Conservation (phyloP, 2,329 filamentous ascomycete genomes). For the Aquanectria penicillioides region DNA sequence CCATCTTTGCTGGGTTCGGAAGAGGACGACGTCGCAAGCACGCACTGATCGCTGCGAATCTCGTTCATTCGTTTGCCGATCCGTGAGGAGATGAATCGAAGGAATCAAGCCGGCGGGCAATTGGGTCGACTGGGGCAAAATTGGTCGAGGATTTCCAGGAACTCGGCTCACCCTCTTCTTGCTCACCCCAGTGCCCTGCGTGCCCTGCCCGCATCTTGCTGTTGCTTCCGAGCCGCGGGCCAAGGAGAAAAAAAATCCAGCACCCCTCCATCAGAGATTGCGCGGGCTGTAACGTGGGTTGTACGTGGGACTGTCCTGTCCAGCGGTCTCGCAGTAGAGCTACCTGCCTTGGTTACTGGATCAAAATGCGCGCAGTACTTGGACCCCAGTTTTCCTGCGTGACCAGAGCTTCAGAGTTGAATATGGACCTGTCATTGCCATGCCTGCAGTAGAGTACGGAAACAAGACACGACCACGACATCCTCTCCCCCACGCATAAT, state of each 20-base stretch:
- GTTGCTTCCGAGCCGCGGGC: constrained; percentile 1
- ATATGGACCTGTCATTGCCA: not conserved
- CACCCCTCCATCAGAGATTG: constrained; percentile 5
- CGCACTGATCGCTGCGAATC: constrained; percentile 39
- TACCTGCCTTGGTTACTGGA: not conserved
- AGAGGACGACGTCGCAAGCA: constrained; percentile 26
- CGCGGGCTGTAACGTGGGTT: not conserved
- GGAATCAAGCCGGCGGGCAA: constrained; percentile 9
- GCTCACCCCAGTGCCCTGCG: not conserved
- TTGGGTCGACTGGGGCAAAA: constrained; percentile 31
- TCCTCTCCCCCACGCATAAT: constrained; percentile 21
- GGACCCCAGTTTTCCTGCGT: constrained; percentile 1
- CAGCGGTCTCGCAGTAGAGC: not conserved
- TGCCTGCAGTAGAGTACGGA: not conserved
- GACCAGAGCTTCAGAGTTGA: constrained; percentile 11
- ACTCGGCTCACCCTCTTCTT: constrained; percentile 8
- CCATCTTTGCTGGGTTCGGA: constrained; percentile 38
- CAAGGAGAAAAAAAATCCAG: constrained; percentile 3
- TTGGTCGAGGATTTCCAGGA: constrained; percentile 24
- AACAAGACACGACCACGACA: constrained; percentile 17
- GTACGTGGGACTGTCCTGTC: not conserved
- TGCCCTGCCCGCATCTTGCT: not conserved
- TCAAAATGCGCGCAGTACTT: constrained; percentile 12
- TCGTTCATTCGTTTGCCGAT: constrained; percentile 36
- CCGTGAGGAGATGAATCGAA: constrained; percentile 30